phyloP scores from a whole-genome alignment of 768 basidiomycete genomes.

The Leccinum rimulosum region DNA sequence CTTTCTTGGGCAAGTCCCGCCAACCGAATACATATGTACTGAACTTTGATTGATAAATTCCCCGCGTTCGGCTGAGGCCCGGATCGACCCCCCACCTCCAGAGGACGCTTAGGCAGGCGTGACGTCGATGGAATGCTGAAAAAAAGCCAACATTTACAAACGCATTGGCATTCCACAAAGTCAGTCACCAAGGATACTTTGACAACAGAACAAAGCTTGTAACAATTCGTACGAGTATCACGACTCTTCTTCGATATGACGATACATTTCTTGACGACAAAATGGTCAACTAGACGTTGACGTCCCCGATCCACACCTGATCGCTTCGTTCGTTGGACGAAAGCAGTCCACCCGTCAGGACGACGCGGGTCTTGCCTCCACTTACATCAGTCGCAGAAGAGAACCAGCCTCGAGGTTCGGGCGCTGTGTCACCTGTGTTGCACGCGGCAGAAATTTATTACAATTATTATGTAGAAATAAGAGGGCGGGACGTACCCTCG shows the following conservation, averaged over 20 bases:
- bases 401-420: slow-evolving; percentile 46
- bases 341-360: slow-evolving; percentile 41
- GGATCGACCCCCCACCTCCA: too few species aligned
- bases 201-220: background rate
- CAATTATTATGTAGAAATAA: background rate
- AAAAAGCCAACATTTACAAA: too few species aligned
- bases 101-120: too few species aligned
- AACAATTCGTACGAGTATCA: background rate
- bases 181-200: background rate
- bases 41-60: too few species aligned
- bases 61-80: too few species aligned
- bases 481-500: background rate
- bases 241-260: background rate
- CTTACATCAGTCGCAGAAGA: slow-evolving; percentile 27
- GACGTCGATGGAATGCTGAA: too few species aligned
- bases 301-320: slow-evolving; percentile 41
- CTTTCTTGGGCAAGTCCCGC: too few species aligned
- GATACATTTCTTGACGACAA: background rate
- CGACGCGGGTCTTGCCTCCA: slow-evolving; percentile 24
- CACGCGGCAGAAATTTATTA: background rate
- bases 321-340: slow-evolving; percentile 40
- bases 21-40: too few species aligned
- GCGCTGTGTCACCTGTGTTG: slow-evolving; percentile 1
- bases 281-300: slow-evolving; percentile 15
- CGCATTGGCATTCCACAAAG: background rate